Evolutionary conservation across 805 yeast genomes (phyloP).

Genomic region (Suhomyces tanzawaensis): DNA sequence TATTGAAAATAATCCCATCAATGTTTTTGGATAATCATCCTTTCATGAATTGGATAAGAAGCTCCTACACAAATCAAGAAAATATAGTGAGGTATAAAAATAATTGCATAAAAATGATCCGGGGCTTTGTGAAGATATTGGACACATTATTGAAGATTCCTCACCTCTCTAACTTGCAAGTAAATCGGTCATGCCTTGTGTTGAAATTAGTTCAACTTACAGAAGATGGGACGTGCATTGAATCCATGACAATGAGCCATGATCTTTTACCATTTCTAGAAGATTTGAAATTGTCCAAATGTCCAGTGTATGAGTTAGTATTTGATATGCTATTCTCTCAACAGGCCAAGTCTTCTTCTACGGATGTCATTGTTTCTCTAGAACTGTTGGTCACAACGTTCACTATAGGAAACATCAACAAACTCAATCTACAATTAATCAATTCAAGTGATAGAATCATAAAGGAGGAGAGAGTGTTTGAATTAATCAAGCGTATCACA

Average conservation of each 20-base stretch:
- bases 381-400: no score
- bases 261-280: conserved; percentile 2
- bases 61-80: conserved; percentile 7
- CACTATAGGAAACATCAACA: not conserved
- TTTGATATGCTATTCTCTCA: no score
- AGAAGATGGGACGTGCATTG: not conserved
- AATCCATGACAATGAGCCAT: not conserved
- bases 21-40: conserved; percentile 17
- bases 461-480: conserved; percentile 3
- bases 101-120: conserved; percentile 23
- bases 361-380: no score
- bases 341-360: no score
- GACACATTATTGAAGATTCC: conserved; percentile 11
- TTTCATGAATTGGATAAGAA: conserved; percentile 22
- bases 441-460: conserved; percentile 1
- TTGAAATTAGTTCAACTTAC: conserved; percentile 7
- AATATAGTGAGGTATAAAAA: conserved; percentile 16
- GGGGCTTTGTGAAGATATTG: conserved; percentile 24
- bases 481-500: conserved; percentile 2
- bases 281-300: conserved; percentile 3
- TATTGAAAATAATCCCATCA: conserved; percentile 14
- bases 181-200: conserved; percentile 5
- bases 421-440: not conserved
- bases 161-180: not conserved
- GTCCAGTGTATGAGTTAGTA: not conserved